Evolutionary conservation across 225 moss, liverwort and hornwort species (phyloP).

Genomic region (Antitrichia curtipendula): DNA sequence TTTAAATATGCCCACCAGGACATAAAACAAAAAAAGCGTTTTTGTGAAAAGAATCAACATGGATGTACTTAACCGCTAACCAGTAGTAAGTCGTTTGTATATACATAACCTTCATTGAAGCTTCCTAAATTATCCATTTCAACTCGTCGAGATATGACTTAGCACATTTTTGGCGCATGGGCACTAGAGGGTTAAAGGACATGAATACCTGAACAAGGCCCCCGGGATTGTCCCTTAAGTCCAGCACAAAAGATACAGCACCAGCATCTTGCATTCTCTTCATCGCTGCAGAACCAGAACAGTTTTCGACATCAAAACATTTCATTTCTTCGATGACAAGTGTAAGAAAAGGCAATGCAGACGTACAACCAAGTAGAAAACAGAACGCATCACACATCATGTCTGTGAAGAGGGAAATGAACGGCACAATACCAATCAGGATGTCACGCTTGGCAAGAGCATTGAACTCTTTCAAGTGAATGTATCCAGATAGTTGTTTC

Average conservation of each 20-base stretch:
- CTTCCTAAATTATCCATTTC: not conserved
- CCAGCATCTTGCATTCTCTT: slow-evolving; percentile 79
- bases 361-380: not conserved
- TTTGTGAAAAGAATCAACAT: not conserved
- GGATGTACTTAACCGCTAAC: not conserved
- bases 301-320: not conserved
- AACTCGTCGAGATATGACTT: not conserved
- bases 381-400: not conserved
- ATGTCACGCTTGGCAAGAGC: slow-evolving; percentile 87
- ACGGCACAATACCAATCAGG: slow-evolving; percentile 41
- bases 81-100: not conserved
- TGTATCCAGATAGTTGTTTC: slow-evolving; percentile 42
- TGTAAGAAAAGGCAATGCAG: not conserved
- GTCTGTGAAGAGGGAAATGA: not conserved
- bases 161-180: not conserved
- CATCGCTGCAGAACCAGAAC: slow-evolving; percentile 46
- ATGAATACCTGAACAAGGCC: slow-evolving; percentile 73
- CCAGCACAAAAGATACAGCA: slow-evolving; percentile 73
- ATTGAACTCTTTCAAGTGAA: slow-evolving; percentile 83
- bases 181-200: not conserved
- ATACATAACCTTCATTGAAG: not conserved
- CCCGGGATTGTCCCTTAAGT: slow-evolving; percentile 91
- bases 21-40: not conserved
- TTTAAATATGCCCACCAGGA: not conserved
- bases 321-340: not conserved